A percentile compares a stretch with the other conserved stretches of the same genome.
These are phyloP conservation scores for Claviceps sp. DNA, from an alignment of 2,329 filamentous ascomycete genomes.

Conservation along the genomic window DNA sequence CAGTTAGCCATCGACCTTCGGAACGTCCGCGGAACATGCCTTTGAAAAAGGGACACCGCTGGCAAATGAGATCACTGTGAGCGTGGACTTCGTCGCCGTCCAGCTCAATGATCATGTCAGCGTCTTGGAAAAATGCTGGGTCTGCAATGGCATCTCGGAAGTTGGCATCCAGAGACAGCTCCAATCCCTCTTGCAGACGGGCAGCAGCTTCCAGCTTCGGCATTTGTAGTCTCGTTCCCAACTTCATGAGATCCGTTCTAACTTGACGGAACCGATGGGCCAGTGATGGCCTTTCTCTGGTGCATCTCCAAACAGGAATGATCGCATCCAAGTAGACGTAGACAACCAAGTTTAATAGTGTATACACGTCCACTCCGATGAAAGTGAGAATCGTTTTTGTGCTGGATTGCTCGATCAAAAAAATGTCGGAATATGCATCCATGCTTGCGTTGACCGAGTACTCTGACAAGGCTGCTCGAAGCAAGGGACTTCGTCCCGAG, in stretches of 20 bases:
- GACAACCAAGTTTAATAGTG: slow-evolving; percentile 64
- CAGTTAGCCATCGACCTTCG: slow-evolving; percentile 68
- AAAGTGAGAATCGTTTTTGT: slow-evolving; percentile 50
- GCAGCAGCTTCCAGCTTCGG: slow-evolving; percentile 61
- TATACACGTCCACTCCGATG: slow-evolving; percentile 57
- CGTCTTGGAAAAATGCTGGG: slow-evolving; percentile 59
- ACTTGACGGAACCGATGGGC: slow-evolving; percentile 67
- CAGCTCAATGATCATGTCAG: slow-evolving; percentile 68
- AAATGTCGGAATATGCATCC: slow-evolving; percentile 14
- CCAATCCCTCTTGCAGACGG: slow-evolving; percentile 56
- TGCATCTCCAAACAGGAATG: slow-evolving; percentile 78
- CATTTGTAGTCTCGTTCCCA: slow-evolving; percentile 62
- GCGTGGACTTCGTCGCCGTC: slow-evolving; percentile 57
- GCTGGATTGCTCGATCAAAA: slow-evolving; percentile 24
- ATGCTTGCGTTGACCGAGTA: slow-evolving; percentile 27
- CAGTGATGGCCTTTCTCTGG: slow-evolving; percentile 48
- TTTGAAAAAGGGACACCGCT: slow-evolving; percentile 83
- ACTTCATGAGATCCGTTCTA: slow-evolving; percentile 73
- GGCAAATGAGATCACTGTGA: slow-evolving; percentile 69
- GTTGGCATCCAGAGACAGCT: slow-evolving; percentile 52
- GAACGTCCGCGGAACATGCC: slow-evolving; percentile 83
- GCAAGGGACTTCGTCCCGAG: slow-evolving; percentile 54
- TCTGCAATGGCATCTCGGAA: slow-evolving; percentile 58
- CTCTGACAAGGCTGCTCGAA: slow-evolving; percentile 49
- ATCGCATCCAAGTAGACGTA: slow-evolving; percentile 71